A percentile compares a stretch with the other conserved stretches of the same genome.
phyloP scores from a whole-genome alignment of 768 basidiomycete species.

The Boletus patriciae region DNA sequence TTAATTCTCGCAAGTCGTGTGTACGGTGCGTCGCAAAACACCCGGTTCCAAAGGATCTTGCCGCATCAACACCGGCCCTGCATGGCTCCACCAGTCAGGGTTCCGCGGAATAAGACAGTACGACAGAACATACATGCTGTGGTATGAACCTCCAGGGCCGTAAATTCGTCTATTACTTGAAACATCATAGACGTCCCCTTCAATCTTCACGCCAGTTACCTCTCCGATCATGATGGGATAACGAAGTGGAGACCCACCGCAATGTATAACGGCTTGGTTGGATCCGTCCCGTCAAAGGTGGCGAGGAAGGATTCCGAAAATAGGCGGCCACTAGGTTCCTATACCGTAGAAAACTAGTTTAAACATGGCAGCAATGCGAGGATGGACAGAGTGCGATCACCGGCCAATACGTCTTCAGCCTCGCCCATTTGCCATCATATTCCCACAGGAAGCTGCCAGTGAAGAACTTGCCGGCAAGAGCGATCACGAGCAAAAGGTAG shows the following conservation, averaged over 20 bases:
- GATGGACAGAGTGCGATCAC: constrained; percentile 37
- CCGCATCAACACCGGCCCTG: constrained; percentile 85
- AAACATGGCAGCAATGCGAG: not conserved
- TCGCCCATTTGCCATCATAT: constrained; percentile 62
- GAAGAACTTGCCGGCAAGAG: constrained; percentile 77
- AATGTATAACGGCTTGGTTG: constrained; percentile 72
- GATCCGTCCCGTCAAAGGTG: constrained; percentile 67
- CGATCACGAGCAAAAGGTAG: constrained; percentile 49
- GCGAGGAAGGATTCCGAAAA: constrained; percentile 74
- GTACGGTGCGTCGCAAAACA: constrained; percentile 91
- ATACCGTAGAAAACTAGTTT: not conserved
- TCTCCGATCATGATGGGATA: constrained; percentile 1
- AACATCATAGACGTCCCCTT: constrained; percentile 92
- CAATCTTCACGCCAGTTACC: constrained; percentile 56
- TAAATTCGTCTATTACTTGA: constrained; percentile 72
- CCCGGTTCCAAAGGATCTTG: constrained; percentile 88
- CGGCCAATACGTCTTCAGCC: constrained; percentile 63
- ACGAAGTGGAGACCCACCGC: constrained; percentile 54
- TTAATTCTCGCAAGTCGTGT: constrained; percentile 84
- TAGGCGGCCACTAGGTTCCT: constrained; percentile 57
- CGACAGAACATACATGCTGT: constrained; percentile 53
- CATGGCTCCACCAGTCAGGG: constrained; percentile 29
- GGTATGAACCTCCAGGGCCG: constrained; percentile 86
- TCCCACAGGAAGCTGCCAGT: constrained; percentile 90
- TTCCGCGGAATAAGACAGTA: constrained; percentile 15